phyloP scores from a whole-genome alignment of 805 yeast genomes.

The Yueomyces sp. region DNA sequence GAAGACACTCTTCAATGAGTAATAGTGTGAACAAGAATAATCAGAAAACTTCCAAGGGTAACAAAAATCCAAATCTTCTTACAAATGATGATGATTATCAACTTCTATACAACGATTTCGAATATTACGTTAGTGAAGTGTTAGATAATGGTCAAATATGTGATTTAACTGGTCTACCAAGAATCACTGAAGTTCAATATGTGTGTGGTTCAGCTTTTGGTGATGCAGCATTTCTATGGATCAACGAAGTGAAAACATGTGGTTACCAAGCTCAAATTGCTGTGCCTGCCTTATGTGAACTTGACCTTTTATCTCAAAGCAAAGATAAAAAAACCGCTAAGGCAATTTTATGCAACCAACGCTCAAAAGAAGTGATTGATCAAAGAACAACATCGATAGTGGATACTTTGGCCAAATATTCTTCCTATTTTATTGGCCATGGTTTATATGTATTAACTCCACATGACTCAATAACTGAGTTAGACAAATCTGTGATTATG shows the following conservation, averaged over 20 bases:
- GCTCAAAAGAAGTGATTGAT: neutral
- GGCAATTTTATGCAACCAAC: constrained; percentile 6
- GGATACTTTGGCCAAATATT: constrained; percentile 9
- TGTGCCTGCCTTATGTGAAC: constrained; percentile 36
- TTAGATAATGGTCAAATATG: constrained; percentile 44
- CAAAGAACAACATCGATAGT: constrained; percentile 1
- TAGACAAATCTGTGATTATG: constrained; percentile 2
- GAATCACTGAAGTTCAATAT: constrained; percentile 43
- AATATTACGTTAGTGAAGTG: constrained; percentile 21
- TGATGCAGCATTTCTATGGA: constrained; percentile 22
- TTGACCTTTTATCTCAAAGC: constrained; percentile 17
- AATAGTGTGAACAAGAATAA: constrained; percentile 10
- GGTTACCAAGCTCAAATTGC: constrained; percentile 39
- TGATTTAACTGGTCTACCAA: constrained; percentile 39
- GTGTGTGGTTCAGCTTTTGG: constrained; percentile 30
- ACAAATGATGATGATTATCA: constrained; percentile 11
- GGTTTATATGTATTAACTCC: constrained; percentile 15
- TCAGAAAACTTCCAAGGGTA: constrained; percentile 17
- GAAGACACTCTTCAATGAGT: constrained; percentile 9
- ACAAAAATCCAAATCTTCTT: constrained; percentile 1
- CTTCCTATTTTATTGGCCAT: constrained; percentile 16
- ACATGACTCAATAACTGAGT: neutral
- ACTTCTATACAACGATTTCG: constrained; percentile 23
- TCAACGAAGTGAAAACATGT: constrained; percentile 44
- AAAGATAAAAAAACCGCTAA: constrained; percentile 13